A percentile compares a stretch with the other conserved stretches of the same genome.
phyloP scores from a whole-genome alignment of 306 rosid species.

The Quercus gilva region DNA sequence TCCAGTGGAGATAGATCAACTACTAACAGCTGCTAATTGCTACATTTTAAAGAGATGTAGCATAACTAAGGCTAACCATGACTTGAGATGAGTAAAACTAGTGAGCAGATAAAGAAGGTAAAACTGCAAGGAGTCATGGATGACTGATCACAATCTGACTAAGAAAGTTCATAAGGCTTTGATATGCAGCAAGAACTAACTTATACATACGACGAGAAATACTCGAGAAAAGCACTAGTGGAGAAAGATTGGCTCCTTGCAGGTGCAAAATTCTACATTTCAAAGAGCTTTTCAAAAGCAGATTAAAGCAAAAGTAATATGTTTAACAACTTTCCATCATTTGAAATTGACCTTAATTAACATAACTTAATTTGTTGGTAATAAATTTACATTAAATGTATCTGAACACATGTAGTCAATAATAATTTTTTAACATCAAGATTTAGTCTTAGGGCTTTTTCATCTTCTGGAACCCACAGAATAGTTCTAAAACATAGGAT shows the following conservation, averaged over 20 bases:
- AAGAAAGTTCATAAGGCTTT: too few relatives aligned
- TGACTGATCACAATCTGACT: not conserved
- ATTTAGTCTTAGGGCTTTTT: not conserved
- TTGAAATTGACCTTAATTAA: not conserved
- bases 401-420: not conserved
- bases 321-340: not conserved
- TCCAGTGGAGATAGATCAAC: not conserved
- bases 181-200: too few relatives aligned
- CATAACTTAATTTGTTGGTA: not conserved
- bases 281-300: not conserved
- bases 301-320: not conserved
- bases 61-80: too few relatives aligned
- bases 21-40: not conserved
- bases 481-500: not conserved
- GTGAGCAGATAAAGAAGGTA: not conserved
- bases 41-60: too few relatives aligned
- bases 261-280: not conserved
- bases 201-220: too few relatives aligned
- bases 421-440: not conserved
- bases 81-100: too few relatives aligned
- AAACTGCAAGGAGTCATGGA: not conserved
- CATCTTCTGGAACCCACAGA: constrained; percentile 9
- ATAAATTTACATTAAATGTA: not conserved
- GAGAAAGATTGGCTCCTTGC: not conserved
- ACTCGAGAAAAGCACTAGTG: not conserved